phyloP scores from a whole-genome alignment of 2,329 filamentous ascomycete genomes.

The Metarhizium brunneum region DNA sequence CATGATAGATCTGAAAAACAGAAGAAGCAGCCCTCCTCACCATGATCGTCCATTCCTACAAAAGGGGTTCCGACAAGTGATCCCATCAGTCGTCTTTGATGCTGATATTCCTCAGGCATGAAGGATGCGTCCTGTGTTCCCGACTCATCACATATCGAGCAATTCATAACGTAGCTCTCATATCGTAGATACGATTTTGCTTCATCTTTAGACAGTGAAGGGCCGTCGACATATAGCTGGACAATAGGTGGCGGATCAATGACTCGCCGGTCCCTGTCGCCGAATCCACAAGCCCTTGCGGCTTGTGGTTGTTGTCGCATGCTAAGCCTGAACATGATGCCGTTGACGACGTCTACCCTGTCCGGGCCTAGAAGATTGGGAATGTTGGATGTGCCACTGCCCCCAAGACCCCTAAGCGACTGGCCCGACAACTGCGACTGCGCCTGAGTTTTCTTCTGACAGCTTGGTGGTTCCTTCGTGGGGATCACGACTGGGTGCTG shows the following conservation, averaged over 20 bases:
- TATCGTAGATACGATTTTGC: slow-evolving; percentile 42
- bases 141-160: slow-evolving; percentile 63
- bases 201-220: slow-evolving; percentile 45
- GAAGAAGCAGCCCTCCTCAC: slow-evolving; percentile 71
- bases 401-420: not conserved
- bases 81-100: slow-evolving; percentile 71
- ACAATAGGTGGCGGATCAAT: slow-evolving; percentile 80
- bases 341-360: slow-evolving; percentile 10
- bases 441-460: not conserved
- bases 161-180: slow-evolving; percentile 64
- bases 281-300: slow-evolving; percentile 73
- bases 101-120: slow-evolving; percentile 62
- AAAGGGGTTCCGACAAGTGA: slow-evolving; percentile 70
- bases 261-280: slow-evolving; percentile 70
- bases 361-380: slow-evolving; percentile 18
- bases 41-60: slow-evolving; percentile 64
- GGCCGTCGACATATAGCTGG: slow-evolving; percentile 57
- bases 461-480: not conserved
- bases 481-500: not conserved
- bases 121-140: slow-evolving; percentile 59
- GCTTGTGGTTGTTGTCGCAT: slow-evolving; percentile 72
- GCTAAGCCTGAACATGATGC: slow-evolving; percentile 20
- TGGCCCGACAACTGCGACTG: not conserved
- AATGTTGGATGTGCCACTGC: slow-evolving; percentile 5
- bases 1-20: slow-evolving; percentile 78